These are phyloP conservation scores for Exserohilum turcica DNA, from an alignment of 2,329 filamentous ascomycete genomes.

Conservation along the genomic window DNA sequence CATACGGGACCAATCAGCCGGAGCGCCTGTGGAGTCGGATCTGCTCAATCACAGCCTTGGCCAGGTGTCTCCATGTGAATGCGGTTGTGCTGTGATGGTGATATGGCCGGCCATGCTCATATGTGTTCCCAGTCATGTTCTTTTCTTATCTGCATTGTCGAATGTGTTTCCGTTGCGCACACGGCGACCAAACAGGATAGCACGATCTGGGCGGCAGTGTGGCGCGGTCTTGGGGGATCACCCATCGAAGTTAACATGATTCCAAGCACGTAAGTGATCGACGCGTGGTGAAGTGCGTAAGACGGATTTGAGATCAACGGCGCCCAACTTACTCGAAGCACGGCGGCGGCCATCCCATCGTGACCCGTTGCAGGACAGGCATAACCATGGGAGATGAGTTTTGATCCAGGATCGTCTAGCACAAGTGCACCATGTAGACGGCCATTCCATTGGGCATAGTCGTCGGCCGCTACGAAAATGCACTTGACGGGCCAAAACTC, in stretches of 20 bases:
- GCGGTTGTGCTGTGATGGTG: neutral
- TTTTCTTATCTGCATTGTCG: neutral
- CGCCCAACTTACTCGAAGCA: neutral
- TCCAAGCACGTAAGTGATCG: neutral
- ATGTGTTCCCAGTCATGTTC: neutral
- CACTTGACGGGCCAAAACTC: neutral
- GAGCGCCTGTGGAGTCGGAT: neutral
- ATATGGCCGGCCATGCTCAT: neutral
- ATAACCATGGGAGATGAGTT: too few species aligned
- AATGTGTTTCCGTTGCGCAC: neutral
- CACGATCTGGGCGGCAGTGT: conserved; percentile 2
- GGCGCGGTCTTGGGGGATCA: conserved; percentile 4
- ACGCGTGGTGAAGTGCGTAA: neutral
- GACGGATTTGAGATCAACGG: neutral
- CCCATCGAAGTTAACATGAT: conserved; percentile 3
- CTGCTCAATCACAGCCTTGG: neutral
- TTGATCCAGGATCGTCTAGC: neutral
- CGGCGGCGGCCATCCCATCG: neutral
- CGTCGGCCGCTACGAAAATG: neutral
- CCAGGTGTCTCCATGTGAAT: neutral
- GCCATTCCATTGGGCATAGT: neutral
- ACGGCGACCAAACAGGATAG: neutral
- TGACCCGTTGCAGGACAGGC: neutral
- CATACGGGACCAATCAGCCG: neutral
- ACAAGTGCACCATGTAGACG: neutral